phyloP scores from a whole-genome alignment of 2,329 filamentous ascomycete species.

The Phialocephala sp. region DNA sequence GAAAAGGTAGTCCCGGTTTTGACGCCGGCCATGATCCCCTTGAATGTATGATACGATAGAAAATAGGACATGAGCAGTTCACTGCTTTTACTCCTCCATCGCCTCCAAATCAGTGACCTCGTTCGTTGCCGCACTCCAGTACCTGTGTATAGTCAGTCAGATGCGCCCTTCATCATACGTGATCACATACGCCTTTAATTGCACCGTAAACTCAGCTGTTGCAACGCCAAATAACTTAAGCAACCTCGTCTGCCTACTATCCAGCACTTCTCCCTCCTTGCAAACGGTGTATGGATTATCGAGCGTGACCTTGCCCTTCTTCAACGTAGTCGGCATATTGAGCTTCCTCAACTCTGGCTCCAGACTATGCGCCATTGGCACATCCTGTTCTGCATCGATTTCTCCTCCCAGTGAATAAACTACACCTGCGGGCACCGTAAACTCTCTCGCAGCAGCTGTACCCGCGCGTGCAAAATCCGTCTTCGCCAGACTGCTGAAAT shows the following conservation, averaged over 20 bases:
- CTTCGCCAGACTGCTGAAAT: conserved; percentile 74
- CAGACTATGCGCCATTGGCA: conserved; percentile 83
- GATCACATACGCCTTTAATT: conserved; percentile 71
- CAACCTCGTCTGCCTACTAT: conserved; percentile 90
- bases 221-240: conserved; percentile 93
- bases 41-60: conserved; percentile 44
- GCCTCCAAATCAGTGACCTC: conserved; percentile 63
- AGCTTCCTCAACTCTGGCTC: conserved; percentile 90
- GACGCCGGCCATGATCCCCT: conserved; percentile 40
- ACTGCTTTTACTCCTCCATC: conserved; percentile 48
- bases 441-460: conserved; percentile 72
- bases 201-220: conserved; percentile 87
- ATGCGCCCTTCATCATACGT: not conserved
- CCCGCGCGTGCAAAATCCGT: conserved; percentile 93
- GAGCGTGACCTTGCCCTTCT: conserved; percentile 85
- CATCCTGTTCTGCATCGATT: conserved; percentile 79
- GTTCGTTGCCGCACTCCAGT: conserved; percentile 65
- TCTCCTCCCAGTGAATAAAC: conserved; percentile 84
- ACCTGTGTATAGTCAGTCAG: conserved; percentile 47
- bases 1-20: conserved; percentile 40
- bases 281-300: conserved; percentile 65
- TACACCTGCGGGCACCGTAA: conserved; percentile 82
- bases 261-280: conserved; percentile 81
- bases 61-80: conserved; percentile 30
- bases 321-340: conserved; percentile 86